Evolutionary conservation across 2,329 filamentous ascomycete species (phyloP).

Genomic region (Sarocladium brachiariae): DNA sequence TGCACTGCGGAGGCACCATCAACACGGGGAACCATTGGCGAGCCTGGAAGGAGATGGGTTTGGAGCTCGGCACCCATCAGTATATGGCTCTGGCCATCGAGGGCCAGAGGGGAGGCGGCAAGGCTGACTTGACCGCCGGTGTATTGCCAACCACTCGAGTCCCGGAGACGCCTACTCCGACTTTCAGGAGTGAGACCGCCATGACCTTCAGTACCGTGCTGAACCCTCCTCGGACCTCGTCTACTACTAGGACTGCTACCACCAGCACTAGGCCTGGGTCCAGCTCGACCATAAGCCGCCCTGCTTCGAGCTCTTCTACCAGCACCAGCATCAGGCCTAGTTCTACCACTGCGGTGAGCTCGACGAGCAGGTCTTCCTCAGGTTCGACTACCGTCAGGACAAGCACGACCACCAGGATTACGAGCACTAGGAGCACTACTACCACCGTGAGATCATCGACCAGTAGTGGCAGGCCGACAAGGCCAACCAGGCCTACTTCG

Average conservation of each 20-base stretch:
- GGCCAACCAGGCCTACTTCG: not conserved
- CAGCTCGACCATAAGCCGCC: not conserved
- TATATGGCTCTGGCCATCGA: conserved; percentile 8
- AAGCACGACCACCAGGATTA: not conserved
- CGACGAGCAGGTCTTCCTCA: not conserved
- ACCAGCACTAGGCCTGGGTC: not conserved
- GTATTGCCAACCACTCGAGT: not conserved
- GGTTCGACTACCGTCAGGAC: not conserved
- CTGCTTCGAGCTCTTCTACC: not conserved
- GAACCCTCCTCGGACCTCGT: not conserved
- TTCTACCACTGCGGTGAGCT: not conserved
- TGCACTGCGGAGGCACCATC: conserved; percentile 41
- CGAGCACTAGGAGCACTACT: not conserved
- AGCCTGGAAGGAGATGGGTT: conserved; percentile 33
- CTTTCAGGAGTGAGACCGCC: not conserved
- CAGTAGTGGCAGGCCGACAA: not conserved
- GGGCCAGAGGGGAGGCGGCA: conserved; percentile 4
- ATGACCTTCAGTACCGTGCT: not conserved
- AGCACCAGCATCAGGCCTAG: not conserved
- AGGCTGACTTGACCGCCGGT: conserved; percentile 5
- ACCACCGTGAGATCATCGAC: not conserved
- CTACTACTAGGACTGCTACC: not conserved
- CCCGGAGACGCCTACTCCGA: conserved; percentile 1
- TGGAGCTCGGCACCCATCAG: conserved; percentile 6
- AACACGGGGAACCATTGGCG: conserved; percentile 43